Percentiles rank a stretch among this genome's conserved stretches.
These are phyloP conservation scores for Exobasidium cylindrosporum DNA, from an alignment of 1,284 basidiomycete species.

Conservation along the genomic window DNA sequence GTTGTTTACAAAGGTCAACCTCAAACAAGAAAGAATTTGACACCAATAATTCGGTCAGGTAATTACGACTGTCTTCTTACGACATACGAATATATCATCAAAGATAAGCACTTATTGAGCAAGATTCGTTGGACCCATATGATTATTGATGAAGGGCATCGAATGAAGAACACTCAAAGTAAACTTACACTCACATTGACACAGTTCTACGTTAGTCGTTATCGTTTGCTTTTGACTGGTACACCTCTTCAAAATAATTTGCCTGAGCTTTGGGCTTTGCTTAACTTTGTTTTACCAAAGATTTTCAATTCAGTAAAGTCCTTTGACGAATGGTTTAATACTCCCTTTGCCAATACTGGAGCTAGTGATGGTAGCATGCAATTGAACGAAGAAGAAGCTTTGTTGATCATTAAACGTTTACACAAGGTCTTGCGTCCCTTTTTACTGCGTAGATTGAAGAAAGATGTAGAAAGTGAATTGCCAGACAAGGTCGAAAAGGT, in stretches of 20 bases:
- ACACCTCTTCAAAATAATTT: slow-evolving; percentile 98
- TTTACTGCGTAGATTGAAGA: slow-evolving; percentile 91
- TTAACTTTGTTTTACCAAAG: slow-evolving; percentile 97
- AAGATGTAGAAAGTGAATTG: slow-evolving; percentile 95
- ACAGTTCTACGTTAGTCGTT: slow-evolving; percentile 86
- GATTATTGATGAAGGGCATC: slow-evolving; percentile 70
- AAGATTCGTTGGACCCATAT: slow-evolving; percentile 56
- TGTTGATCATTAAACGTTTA: slow-evolving; percentile 93
- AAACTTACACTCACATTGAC: slow-evolving; percentile 91
- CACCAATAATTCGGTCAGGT: slow-evolving; percentile 41
- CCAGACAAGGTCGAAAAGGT: slow-evolving; percentile 99
- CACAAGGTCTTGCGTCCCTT: slow-evolving; percentile 98
- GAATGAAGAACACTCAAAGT: slow-evolving; percentile 98
- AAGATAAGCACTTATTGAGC: slow-evolving; percentile 54
- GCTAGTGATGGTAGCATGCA: slow-evolving; percentile 79
- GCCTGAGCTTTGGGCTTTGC: slow-evolving; percentile 93
- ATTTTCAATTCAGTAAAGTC: slow-evolving; percentile 99
- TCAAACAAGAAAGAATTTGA: slow-evolving; percentile 47
- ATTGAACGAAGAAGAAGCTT: slow-evolving; percentile 98
- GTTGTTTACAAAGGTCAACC: slow-evolving; percentile 55
- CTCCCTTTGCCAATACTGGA: slow-evolving; percentile 96
- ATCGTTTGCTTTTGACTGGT: slow-evolving; percentile 93
- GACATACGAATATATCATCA: slow-evolving; percentile 56
- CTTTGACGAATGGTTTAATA: slow-evolving; percentile 99
- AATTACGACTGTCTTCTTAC: slow-evolving; percentile 54